Evolutionary conservation across 257 asterid genomes (phyloP), one percentile per base, ranked within the genome.

Genomic region (Thymus quinquecostatus): DNA sequence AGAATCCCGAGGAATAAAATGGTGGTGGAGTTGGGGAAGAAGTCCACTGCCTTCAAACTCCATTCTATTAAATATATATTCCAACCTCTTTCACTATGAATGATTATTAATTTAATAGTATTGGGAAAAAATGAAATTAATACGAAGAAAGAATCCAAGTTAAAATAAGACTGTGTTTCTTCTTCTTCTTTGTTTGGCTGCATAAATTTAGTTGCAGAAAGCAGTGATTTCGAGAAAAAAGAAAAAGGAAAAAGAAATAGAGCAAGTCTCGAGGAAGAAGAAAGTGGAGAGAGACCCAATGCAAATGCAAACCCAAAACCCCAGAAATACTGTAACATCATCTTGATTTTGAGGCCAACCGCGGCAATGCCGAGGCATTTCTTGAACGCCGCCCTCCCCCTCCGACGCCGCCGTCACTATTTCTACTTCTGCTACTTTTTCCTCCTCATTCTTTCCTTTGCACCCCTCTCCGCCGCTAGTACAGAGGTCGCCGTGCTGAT

Each of bases 1-100:
- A 77, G 97, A 86, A 86, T 88, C 91, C 84, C 96, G 92, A 90
- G 88, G 89, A 75, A 64, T 55, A 80, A 83, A 10, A 75, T 73
- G 21, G 21, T 71, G 86, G 79, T 49, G 68, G 64, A 34, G 55
- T 6, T 36, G 14, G 50, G 53, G 9, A 1, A 5, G 8, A 41
- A 27, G 60, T 28, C 63, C 47, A 66, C 8, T 68, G 21, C 53
- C 10, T 43, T 45, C 34, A 13, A 53, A 11, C 28, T 72, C n/a
- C 21, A 21, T 60, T 28, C 8, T 34, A 38, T 63, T 50, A 21
- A 48, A 21, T 34, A 68, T 40, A 21, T 34, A 68, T 40, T 50
- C 53, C 60, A 27, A 30, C 73, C 1, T 41, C 63, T 30, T 60
- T 11, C 44, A 14, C 12, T 21, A 21, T 21, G 21, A 21, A 21